Evolutionary conservation across 1,284 basidiomycete genomes (phyloP), one percentile per base, ranked within the genome.

Genomic region (Cryptococcus sp.): DNA sequence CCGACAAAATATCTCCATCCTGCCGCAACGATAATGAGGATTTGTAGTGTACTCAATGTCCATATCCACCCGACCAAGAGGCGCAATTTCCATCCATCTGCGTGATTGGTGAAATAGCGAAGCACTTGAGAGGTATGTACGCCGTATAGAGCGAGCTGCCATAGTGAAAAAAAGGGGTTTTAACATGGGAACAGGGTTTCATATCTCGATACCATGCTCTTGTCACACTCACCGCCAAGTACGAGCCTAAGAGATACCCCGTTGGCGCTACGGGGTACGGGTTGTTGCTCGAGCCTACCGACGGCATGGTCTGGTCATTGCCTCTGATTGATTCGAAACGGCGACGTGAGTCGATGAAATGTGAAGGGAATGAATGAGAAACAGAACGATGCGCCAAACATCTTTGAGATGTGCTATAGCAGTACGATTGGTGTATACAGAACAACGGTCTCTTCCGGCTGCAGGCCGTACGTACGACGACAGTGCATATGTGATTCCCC

Each of bases 221-320:
- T 1, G 46, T 20, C 5, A 10, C 7, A 66, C 66, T 59, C 48
- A 70, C 66, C 3, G 67, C 71, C 3, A 68, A 40, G 49, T 64
- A 66, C 5, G 68, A 67, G n/a, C 71, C 71, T n/a, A 73, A 49
- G 17, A 73, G 56, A 49, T 62, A 73, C 3, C 71, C 71, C 3
- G 68, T 62, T 4, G 69, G 69, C 20, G 61, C 61, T 19, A 73
- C 71, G 16, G 71, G 71, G 50, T 66, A 73, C 19, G 71, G 69
- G 47, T 73, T 73, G 50, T 66, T 55, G 53, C 65, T 71, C 26
- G 22, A 19, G 41, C n/a, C n/a, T n/a, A 44, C 41, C n/a, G 41
- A 44, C 41, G 22, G n/a, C 41, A 44, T 44, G n/a, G n/a, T 16
- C 41, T 44, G n/a, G 41, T 22, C 41, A 44, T 44, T 13, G 29